Conservation (phyloP, 805 yeast species). For the Cyberlindnera galapagoensis region DNA sequence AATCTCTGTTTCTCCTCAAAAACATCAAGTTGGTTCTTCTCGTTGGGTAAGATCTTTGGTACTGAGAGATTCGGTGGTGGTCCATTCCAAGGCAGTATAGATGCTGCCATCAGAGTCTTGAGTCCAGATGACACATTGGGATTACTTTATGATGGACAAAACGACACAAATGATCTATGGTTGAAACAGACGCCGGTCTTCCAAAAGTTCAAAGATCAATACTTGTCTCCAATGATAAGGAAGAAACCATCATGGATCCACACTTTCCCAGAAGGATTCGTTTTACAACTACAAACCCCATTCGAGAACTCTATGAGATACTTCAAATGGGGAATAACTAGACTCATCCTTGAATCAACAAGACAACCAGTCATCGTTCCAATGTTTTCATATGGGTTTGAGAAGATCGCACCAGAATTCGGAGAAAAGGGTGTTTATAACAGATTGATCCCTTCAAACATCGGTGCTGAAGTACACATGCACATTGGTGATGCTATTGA, state of each 20-base stretch:
- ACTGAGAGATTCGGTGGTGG: conserved; percentile 89
- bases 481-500: conserved; percentile 67
- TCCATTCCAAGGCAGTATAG: conserved; percentile 85
- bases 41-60: conserved; percentile 82
- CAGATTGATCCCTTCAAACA: conserved; percentile 52
- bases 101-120: conserved; percentile 74
- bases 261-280: conserved; percentile 92
- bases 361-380: conserved; percentile 84
- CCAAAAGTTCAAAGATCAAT: conserved; percentile 22
- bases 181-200: conserved; percentile 7
- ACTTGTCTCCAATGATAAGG: conserved; percentile 52
- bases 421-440: conserved; percentile 41
- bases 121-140: conserved; percentile 64
- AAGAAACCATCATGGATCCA: conserved; percentile 83
- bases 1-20: conserved; percentile 74
- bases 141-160: conserved; percentile 31
- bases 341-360: conserved; percentile 77
- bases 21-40: conserved; percentile 54
- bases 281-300: conserved; percentile 77
- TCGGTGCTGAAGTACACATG: conserved; percentile 63
- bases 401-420: conserved; percentile 75
- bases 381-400: conserved; percentile 80
- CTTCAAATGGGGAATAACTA: conserved; percentile 92
- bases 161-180: conserved; percentile 15
- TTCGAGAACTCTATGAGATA: conserved; percentile 83